Evolutionary conservation across 768 basidiomycete species (phyloP).

Genomic region (Holtermannia corniformis): DNA sequence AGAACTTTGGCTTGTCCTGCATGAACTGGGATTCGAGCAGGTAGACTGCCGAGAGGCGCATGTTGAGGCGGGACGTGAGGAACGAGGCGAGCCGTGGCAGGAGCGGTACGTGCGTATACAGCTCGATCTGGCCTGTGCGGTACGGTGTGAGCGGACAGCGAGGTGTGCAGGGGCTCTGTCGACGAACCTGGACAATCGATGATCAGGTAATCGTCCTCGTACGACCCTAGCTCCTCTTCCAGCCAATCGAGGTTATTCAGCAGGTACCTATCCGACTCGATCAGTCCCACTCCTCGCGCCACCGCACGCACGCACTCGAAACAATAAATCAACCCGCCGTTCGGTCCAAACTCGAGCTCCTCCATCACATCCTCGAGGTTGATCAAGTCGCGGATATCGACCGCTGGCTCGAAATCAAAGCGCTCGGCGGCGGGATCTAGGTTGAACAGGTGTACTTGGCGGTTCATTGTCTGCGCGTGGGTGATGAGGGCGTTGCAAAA

Average conservation of each 20-base stretch:
- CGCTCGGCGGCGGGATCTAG: conserved; percentile 91
- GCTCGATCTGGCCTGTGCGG: conserved; percentile 79
- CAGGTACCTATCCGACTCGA: conserved; percentile 62
- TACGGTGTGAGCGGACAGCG: not conserved
- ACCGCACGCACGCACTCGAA: conserved; percentile 70
- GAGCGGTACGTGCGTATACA: conserved; percentile 97
- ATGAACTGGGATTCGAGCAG: conserved; percentile 97
- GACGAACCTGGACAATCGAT: conserved; percentile 42
- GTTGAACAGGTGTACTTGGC: conserved; percentile 87
- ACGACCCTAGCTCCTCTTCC: conserved; percentile 88
- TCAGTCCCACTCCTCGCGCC: not conserved
- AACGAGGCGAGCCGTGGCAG: conserved; percentile 71
- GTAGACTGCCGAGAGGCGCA: conserved; percentile 81
- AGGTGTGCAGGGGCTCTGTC: not conserved
- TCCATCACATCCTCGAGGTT: conserved; percentile 91
- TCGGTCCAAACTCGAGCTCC: conserved; percentile 89
- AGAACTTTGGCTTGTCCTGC: conserved; percentile 98
- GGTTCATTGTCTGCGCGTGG: conserved; percentile 70
- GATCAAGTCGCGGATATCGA: conserved; percentile 90
- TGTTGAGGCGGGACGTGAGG: conserved; percentile 59
- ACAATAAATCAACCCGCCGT: conserved; percentile 94
- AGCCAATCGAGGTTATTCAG: conserved; percentile 97
- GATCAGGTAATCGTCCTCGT: conserved; percentile 78
- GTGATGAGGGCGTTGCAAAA: conserved; percentile 81
- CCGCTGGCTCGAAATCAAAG: conserved; percentile 82